Conservation (phyloP, 2,329 filamentous ascomycete species). For the Xylariaceae sp. region DNA sequence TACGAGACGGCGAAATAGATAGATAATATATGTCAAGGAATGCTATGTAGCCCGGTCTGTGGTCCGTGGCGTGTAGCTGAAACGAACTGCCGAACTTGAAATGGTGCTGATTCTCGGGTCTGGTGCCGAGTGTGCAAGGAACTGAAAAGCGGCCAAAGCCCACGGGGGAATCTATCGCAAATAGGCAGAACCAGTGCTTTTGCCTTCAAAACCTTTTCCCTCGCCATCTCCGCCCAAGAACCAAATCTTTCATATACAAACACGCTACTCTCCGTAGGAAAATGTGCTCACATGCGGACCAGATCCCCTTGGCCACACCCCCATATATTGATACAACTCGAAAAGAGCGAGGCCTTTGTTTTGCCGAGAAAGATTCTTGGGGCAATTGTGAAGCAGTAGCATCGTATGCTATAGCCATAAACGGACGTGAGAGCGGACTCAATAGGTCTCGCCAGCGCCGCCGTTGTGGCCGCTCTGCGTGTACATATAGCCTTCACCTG, state of each 20-base stretch:
- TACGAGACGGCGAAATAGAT: neutral
- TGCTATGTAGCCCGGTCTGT: conserved; percentile 17
- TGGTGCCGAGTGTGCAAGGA: conserved; percentile 18
- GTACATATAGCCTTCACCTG: conserved; percentile 48
- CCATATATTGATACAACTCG: conserved; percentile 27
- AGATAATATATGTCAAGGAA: conserved; percentile 22
- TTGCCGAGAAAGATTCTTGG: no score
- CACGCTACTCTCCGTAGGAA: conserved; percentile 2
- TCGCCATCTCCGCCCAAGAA: conserved; percentile 13
- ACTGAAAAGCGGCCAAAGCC: conserved; percentile 17
- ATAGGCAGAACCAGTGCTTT: conserved; percentile 19
- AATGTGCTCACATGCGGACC: conserved; percentile 11
- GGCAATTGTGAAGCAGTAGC: no score
- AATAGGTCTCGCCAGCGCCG: conserved; percentile 50
- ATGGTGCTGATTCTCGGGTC: conserved; percentile 18
- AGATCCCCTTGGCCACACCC: neutral
- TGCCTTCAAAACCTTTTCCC: conserved; percentile 16
- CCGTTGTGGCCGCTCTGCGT: conserved; percentile 55
- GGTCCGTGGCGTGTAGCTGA: conserved; percentile 20
- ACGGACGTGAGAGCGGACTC: conserved; percentile 18
- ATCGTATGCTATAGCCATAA: no score
- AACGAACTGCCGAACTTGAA: conserved; percentile 22
- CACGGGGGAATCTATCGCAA: conserved; percentile 28
- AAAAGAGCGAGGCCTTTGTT: conserved; percentile 9
- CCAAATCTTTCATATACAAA: conserved; percentile 23